phyloP scores from a whole-genome alignment of 306 rosid genomes.

The Mimosa pudica region DNA sequence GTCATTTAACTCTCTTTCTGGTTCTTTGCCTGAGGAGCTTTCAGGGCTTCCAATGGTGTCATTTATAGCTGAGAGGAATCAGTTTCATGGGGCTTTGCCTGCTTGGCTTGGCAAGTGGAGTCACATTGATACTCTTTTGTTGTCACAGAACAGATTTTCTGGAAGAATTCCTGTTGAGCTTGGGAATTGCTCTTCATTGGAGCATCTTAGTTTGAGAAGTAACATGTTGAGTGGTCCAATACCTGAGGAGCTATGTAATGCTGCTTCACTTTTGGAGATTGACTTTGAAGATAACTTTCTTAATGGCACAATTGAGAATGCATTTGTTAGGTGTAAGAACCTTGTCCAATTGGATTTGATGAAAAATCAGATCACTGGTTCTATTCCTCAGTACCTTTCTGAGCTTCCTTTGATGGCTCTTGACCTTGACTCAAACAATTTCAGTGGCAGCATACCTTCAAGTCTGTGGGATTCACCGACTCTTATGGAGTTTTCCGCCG shows the following conservation, averaged over 20 bases:
- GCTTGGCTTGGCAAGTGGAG: conserved; percentile 87
- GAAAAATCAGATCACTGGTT: conserved; percentile 72
- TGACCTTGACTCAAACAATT: conserved; percentile 82
- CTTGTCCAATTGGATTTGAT: conserved; percentile 69
- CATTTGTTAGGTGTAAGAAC: conserved; percentile 68
- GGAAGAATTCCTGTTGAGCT: conserved; percentile 83
- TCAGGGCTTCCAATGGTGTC: conserved; percentile 67
- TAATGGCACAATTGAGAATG: conserved; percentile 60
- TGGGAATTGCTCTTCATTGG: conserved; percentile 77
- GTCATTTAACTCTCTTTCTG: conserved; percentile 81
- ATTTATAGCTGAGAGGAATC: conserved; percentile 83
- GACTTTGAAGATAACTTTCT: conserved; percentile 73
- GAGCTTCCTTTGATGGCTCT: conserved; percentile 81
- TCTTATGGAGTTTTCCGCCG: conserved; percentile 87
- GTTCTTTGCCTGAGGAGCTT: conserved; percentile 83
- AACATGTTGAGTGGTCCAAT: conserved; percentile 70
- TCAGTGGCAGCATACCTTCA: conserved; percentile 69
- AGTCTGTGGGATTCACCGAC: conserved; percentile 58
- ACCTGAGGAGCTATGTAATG: conserved; percentile 80
- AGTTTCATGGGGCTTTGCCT: conserved; percentile 80
- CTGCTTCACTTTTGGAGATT: conserved; percentile 67
- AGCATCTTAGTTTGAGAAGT: conserved; percentile 70
- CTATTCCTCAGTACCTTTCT: conserved; percentile 72
- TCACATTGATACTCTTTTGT: conserved; percentile 54
- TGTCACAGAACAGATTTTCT: conserved; percentile 64